Percentiles rank a stretch among this genome's conserved stretches.
Evolutionary conservation across 169 alveolate species (phyloP).

Genomic region (Neospora caninum): DNA sequence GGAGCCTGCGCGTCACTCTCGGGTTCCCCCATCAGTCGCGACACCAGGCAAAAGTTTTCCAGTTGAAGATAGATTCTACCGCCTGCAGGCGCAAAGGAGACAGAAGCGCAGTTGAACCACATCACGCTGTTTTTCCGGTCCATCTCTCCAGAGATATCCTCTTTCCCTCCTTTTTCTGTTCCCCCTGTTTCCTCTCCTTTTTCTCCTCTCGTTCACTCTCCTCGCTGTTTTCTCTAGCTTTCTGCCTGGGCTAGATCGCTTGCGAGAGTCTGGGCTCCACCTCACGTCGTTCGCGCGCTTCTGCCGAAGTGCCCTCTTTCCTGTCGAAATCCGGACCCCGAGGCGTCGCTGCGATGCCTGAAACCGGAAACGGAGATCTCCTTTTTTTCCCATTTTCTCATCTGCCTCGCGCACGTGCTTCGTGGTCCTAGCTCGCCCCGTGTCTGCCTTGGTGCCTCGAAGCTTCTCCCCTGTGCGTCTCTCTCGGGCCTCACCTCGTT

Average conservation of each 20-base stretch:
- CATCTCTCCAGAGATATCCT: neutral
- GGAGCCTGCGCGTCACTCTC: neutral
- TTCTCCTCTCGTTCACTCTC: neutral
- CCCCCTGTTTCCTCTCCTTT: neutral
- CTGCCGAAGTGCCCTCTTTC: too few relatives aligned
- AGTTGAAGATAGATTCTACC: conserved; percentile 20
- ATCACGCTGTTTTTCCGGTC: neutral
- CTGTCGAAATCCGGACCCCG: too few relatives aligned
- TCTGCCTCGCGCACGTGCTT: too few relatives aligned
- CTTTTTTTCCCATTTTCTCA: too few relatives aligned
- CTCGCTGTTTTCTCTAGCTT: neutral
- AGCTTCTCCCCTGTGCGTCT: too few relatives aligned
- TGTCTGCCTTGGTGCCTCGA: too few relatives aligned
- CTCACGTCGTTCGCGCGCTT: too few relatives aligned
- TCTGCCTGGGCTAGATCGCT: too few relatives aligned
- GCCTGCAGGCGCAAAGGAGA: neutral
- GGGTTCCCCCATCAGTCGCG: neutral
- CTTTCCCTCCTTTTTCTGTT: neutral
- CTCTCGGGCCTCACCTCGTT: neutral
- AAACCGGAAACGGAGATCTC: too few relatives aligned
- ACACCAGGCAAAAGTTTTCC: neutral
- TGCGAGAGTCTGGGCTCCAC: too few relatives aligned
- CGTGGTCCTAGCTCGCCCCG: too few relatives aligned
- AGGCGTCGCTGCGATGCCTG: too few relatives aligned
- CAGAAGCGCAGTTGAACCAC: neutral